Conservation (phyloP, 495 filamentous ascomycete genomes). For the Penicillium manginii region DNA sequence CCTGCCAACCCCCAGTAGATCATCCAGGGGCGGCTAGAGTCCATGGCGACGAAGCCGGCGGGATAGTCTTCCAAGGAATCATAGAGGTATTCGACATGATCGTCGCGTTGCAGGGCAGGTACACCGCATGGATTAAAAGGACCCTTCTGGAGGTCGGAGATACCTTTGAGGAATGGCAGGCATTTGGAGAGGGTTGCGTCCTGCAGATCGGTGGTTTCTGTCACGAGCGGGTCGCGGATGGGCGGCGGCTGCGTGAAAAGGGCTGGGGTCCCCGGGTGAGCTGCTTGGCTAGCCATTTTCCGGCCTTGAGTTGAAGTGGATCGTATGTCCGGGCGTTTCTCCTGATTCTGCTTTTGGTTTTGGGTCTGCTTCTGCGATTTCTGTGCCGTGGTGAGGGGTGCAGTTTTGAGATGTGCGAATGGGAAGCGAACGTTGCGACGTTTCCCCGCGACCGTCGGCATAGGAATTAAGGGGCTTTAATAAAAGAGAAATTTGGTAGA, state of each 20-base stretch:
- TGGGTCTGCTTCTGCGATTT: slow-evolving; percentile 12
- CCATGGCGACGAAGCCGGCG: slow-evolving; percentile 64
- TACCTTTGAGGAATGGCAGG: slow-evolving; percentile 64
- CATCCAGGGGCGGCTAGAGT: slow-evolving; percentile 89
- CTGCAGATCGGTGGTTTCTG: slow-evolving; percentile 69
- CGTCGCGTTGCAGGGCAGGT: slow-evolving; percentile 67
- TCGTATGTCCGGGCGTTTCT: slow-evolving; percentile 7
- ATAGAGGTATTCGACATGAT: slow-evolving; percentile 78
- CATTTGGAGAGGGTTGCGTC: slow-evolving; percentile 68
- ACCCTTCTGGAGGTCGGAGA: slow-evolving; percentile 41
- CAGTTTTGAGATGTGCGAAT: slow-evolving; percentile 9
- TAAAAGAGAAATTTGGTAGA: background rate
- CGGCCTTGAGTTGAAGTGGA: background rate
- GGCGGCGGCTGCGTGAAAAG: slow-evolving; percentile 66
- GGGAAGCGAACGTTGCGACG: slow-evolving; percentile 49
- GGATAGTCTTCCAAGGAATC: slow-evolving; percentile 68
- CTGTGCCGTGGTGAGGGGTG: slow-evolving; percentile 16
- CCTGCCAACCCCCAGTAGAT: slow-evolving; percentile 87
- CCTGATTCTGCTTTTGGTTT: slow-evolving; percentile 8
- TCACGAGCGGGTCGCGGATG: slow-evolving; percentile 69
- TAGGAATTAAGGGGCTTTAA: slow-evolving; percentile 17
- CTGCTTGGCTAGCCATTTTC: slow-evolving; percentile 28
- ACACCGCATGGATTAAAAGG: slow-evolving; percentile 71
- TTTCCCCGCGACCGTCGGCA: slow-evolving; percentile 44
- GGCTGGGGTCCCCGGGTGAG: slow-evolving; percentile 56